Evolutionary conservation across 129 eudicot species (phyloP).

Genomic region (Pulicaria dysenterica): DNA sequence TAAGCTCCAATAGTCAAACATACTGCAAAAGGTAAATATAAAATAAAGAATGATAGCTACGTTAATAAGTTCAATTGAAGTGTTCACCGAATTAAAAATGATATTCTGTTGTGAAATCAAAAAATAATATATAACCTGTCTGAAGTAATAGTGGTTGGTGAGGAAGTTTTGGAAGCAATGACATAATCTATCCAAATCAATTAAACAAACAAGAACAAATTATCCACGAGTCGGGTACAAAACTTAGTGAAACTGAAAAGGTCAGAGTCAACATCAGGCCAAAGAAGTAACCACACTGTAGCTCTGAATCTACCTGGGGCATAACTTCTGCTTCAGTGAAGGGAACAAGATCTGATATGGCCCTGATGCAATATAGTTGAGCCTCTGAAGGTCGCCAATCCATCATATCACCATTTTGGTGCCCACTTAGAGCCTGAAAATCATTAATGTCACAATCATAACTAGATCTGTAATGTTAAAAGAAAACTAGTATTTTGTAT

Average conservation of each 20-base stretch:
- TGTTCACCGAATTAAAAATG: background rate
- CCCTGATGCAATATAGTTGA: constrained; percentile 89
- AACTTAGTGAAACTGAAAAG: background rate
- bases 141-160: constrained; percentile 90
- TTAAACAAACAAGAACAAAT: constrained; percentile 11
- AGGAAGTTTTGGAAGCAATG: constrained; percentile 86
- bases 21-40: constrained; percentile 40
- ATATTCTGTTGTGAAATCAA: constrained; percentile 16
- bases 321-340: constrained; percentile 72
- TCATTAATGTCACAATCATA: constrained; percentile 17
- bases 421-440: constrained; percentile 62
- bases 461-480: background rate
- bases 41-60: background rate
- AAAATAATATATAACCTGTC: constrained; percentile 57
- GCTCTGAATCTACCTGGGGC: constrained; percentile 76
- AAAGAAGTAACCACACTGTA: constrained; percentile 26
- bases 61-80: constrained; percentile 13
- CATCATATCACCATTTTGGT: constrained; percentile 57
- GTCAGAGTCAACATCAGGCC: constrained; percentile 26
- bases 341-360: constrained; percentile 90
- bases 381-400: constrained; percentile 99
- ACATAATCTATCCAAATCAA: constrained; percentile 73
- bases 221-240: background rate
- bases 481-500: background rate
- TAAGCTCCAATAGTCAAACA: constrained; percentile 96